Evolutionary conservation across 495 filamentous ascomycete species (phyloP), one percentile per base, ranked within the genome.

Genomic region (Penicillium lagena): DNA sequence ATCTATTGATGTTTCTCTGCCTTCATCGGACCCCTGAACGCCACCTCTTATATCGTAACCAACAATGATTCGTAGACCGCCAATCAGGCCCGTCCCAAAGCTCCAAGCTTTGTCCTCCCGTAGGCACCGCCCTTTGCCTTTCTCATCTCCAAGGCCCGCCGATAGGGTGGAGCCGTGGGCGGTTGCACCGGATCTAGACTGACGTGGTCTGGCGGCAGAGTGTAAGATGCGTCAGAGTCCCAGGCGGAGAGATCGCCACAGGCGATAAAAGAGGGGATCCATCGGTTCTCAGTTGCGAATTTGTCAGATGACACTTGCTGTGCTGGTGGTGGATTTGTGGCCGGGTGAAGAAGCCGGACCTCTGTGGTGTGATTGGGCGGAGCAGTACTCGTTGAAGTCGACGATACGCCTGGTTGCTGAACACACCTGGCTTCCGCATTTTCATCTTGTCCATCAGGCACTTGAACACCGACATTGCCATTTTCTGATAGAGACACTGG

Each of bases 171-270:
- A 7, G 94, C 94, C 9, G 90, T 97, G 7, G 93, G 93, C 7
- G 90, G 91, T 50, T 96, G 93, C n/a, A 98, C 78, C 0, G 93
- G 93, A 60, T 95, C 90, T 29, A 96, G 78, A 42, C 81, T 88
- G 34, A 87, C 77, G 53, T 89, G 77, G 41, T 80, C 78, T 36
- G 80, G 76, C 1, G 93, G 90, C 9, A 98, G 71, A 47, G 83
- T 76, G 66, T 96, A 96, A 1, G 89, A 87, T 13, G 93, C 93
- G 73, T 98, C 93, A 0, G 90, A 86, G 63, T 98, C 93, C 70
- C 83, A 96, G 7, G 86, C 81, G 4, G 87, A 90, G n/a, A 97
- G 74, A 63, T 98, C 93, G 9, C 93, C 93, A 59, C 94, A 97
- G 12, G 93, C 93, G 40, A 98, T 80, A 56, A 98, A 98, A 0